Evolutionary conservation across 805 yeast genomes (phyloP).

Genomic region (Henningerozyma blattae): DNA sequence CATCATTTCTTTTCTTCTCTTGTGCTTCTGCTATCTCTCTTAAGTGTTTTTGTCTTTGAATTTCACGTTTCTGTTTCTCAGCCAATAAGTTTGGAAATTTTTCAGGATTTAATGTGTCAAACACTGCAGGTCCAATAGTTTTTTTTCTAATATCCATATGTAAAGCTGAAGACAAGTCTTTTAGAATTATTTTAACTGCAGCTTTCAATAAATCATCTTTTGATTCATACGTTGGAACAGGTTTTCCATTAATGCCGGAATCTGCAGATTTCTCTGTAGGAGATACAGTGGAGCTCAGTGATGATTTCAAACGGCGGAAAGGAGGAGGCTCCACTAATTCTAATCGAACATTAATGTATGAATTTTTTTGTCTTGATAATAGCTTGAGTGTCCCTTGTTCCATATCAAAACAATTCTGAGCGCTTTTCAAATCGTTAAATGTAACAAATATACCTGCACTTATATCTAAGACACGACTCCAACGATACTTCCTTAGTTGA

Average conservation of each 20-base stretch:
- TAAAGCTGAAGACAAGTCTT: constrained; percentile 52
- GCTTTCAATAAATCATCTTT: constrained; percentile 37
- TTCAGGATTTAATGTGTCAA: constrained; percentile 47
- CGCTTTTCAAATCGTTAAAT: constrained; percentile 35
- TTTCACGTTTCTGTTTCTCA: constrained; percentile 23
- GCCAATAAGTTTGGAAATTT: constrained; percentile 39
- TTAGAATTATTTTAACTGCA: constrained; percentile 44
- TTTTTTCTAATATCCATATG: constrained; percentile 65
- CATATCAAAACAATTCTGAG: constrained; percentile 13
- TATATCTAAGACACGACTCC: constrained; percentile 56
- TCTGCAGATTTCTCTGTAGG: not conserved
- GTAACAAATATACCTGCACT: constrained; percentile 57
- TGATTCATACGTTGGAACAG: constrained; percentile 7
- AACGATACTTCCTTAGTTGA: constrained; percentile 44
- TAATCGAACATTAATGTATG: constrained; percentile 15
- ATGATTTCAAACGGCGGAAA: not conserved
- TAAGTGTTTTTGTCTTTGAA: constrained; percentile 10
- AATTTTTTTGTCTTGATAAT: constrained; percentile 12
- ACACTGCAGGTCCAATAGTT: constrained; percentile 54
- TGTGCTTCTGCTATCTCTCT: constrained; percentile 7
- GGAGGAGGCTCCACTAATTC: constrained; percentile 10
- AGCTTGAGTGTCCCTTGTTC: constrained; percentile 17
- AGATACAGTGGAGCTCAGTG: too few relatives aligned
- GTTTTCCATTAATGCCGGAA: not conserved
- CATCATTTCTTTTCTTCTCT: constrained; percentile 15